These are phyloP conservation scores for Pseudogymnoascus sp. DNA, from an alignment of 2,329 filamentous ascomycete genomes.

Conservation along the genomic window DNA sequence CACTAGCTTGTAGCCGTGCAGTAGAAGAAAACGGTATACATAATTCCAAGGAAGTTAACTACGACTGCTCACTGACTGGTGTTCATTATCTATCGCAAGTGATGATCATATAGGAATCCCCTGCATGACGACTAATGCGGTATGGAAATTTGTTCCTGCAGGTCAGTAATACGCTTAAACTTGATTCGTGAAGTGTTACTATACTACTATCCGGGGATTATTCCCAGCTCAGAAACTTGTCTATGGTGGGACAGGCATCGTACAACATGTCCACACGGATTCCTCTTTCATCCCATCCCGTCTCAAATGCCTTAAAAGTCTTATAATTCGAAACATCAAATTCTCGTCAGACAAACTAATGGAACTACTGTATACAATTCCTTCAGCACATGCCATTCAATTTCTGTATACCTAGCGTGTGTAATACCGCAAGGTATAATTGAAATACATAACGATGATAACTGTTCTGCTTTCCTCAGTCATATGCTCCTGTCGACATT, in stretches of 20 bases:
- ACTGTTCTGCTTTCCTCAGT: too few relatives aligned
- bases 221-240: not conserved
- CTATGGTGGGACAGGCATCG: not conserved
- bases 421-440: not conserved
- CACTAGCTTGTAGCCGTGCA: not conserved
- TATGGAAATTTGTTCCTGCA: not conserved
- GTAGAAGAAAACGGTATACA: not conserved
- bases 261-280: not conserved
- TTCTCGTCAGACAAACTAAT: not conserved
- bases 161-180: not conserved
- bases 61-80: not conserved
- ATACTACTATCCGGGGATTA: not conserved
- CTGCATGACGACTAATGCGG: constrained; percentile 5
- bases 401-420: not conserved
- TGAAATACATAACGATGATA: not conserved
- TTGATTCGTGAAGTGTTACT: not conserved
- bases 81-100: not conserved
- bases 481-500: not conserved
- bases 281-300: not conserved
- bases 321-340: not conserved
- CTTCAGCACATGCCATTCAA: not conserved
- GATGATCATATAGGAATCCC: not conserved
- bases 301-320: not conserved
- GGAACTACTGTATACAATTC: not conserved
- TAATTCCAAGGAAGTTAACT: not conserved